phyloP scores from a whole-genome alignment of 164 flowering plant genomes.

The Berberis vulgaris region DNA sequence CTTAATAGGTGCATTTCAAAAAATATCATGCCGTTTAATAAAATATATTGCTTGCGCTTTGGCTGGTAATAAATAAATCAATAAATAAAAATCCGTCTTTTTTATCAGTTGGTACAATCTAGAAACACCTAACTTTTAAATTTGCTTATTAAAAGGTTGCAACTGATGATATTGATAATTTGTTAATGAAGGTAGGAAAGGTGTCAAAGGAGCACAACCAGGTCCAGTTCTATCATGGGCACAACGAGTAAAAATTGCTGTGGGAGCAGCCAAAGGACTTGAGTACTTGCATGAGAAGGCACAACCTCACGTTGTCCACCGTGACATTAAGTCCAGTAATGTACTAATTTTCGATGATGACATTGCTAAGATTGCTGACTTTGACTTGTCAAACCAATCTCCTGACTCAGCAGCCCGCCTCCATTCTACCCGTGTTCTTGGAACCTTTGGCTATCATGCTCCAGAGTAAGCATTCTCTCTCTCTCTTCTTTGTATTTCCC shows the following conservation, averaged over 20 bases:
- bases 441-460: slow-evolving; percentile 91
- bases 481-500: neutral
- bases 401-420: slow-evolving; percentile 89
- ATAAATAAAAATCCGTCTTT: too few species aligned
- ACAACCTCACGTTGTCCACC: slow-evolving; percentile 59
- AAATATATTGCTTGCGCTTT: too few species aligned
- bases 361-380: slow-evolving; percentile 77
- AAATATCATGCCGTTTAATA: too few species aligned
- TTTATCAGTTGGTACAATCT: too few species aligned
- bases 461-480: slow-evolving; percentile 55
- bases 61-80: too few species aligned
- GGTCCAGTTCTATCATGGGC: slow-evolving; percentile 81
- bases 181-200: slow-evolving; percentile 48
- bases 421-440: slow-evolving; percentile 91
- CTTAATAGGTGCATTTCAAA: too few species aligned
- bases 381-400: slow-evolving; percentile 83
- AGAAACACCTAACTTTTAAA: too few species aligned
- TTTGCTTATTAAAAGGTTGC: neutral
- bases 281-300: slow-evolving; percentile 85
- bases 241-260: slow-evolving; percentile 83
- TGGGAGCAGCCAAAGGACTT: slow-evolving; percentile 83
- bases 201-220: slow-evolving; percentile 80
- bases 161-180: neutral
- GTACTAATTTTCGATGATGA: slow-evolving; percentile 70
- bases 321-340: slow-evolving; percentile 85